phyloP scores from a whole-genome alignment of 1,284 basidiomycete species.

The Cerrena zonata region DNA sequence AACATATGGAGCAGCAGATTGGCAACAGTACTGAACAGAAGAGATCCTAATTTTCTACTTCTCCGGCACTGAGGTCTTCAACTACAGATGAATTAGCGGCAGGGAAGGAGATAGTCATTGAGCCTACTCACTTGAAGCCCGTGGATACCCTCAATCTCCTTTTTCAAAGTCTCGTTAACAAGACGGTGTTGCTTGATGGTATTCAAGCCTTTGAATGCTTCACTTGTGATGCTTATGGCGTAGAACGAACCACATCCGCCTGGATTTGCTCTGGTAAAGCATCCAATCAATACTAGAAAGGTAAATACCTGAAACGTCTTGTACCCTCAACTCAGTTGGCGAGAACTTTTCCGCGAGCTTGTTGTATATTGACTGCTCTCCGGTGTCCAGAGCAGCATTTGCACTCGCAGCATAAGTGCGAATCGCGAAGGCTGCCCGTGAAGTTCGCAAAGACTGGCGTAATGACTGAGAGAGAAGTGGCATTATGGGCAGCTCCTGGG shows the following conservation, averaged over 20 bases:
- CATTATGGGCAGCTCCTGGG: conserved; percentile 17
- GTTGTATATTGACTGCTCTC: conserved; percentile 64
- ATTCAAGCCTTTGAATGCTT: conserved; percentile 79
- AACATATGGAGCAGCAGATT: background rate
- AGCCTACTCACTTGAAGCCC: conserved; percentile 73
- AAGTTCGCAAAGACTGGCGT: conserved; percentile 3
- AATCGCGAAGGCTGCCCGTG: conserved; percentile 12
- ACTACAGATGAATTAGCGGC: conserved; percentile 2
- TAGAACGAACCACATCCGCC: conserved; percentile 97
- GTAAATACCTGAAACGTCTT: conserved; percentile 80
- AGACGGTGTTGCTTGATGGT: conserved; percentile 92
- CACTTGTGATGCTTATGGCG: conserved; percentile 82
- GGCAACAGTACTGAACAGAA: background rate
- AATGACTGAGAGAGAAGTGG: conserved; percentile 6
- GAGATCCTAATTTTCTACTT: too few relatives aligned
- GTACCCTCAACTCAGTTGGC: conserved; percentile 73
- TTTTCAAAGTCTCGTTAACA: conserved; percentile 82
- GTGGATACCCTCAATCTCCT: conserved; percentile 89
- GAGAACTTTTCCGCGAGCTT: conserved; percentile 73
- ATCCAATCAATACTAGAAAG: background rate
- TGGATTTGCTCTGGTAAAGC: conserved; percentile 26
- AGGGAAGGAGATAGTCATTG: background rate
- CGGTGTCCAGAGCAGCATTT: conserved; percentile 37
- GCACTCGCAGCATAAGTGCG: conserved; percentile 8
- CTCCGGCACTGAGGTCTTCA: conserved; percentile 9